A percentile compares a stretch with the other conserved stretches of the same genome.
phyloP scores from a whole-genome alignment of 2,329 filamentous ascomycete species.

The Camptophora hylomeconis region DNA sequence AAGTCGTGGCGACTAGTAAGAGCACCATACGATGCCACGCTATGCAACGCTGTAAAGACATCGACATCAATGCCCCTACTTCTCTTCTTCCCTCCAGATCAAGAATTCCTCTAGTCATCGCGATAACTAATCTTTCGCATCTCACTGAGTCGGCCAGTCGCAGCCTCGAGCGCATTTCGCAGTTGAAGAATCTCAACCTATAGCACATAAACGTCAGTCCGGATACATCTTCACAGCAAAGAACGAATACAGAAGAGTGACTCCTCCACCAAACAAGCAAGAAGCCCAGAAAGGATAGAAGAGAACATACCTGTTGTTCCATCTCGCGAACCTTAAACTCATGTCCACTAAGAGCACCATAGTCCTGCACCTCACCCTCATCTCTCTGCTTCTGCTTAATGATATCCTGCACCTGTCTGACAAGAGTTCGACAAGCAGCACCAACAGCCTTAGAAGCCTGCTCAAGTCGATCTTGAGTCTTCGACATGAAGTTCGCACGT shows the following conservation, averaged over 20 bases:
- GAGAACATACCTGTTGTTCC: constrained; percentile 81
- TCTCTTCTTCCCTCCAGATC: no score
- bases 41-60: no score
- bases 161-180: constrained; percentile 70
- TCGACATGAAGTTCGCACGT: constrained; percentile 96
- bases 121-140: constrained; percentile 97
- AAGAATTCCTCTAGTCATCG: constrained; percentile 58
- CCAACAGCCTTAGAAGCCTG: constrained; percentile 87
- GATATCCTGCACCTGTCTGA: constrained; percentile 86
- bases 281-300: constrained; percentile 2
- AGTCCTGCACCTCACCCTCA: constrained; percentile 70
- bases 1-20: no score
- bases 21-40: no score
- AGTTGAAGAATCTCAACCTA: constrained; percentile 95
- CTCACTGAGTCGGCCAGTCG: constrained; percentile 75
- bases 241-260: constrained; percentile 9
- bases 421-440: constrained; percentile 70
- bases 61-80: no score
- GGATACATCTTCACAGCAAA: constrained; percentile 10
- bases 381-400: constrained; percentile 76
- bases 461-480: constrained; percentile 86
- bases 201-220: constrained; percentile 8
- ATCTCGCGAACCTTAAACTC: constrained; percentile 99
- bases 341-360: constrained; percentile 73
- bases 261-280: not conserved